phyloP scores from a whole-genome alignment of 192 early-diverging fungal species.

The Coemansia biformis region DNA sequence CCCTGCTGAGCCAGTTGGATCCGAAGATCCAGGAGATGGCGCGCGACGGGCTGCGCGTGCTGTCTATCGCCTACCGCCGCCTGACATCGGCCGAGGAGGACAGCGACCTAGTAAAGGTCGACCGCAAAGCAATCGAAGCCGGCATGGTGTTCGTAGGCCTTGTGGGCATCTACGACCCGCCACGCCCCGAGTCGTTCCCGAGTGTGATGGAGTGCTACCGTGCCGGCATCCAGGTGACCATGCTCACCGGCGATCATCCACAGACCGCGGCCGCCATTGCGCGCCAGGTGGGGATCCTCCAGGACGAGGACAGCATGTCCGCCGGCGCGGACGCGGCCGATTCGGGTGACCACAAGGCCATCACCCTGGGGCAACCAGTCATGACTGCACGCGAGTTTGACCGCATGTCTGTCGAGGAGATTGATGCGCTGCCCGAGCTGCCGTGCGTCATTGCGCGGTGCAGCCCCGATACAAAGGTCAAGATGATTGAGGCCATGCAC shows the following conservation, averaged over 20 bases:
- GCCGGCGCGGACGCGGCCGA: conserved; percentile 5
- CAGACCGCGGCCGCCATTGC: conserved; percentile 90
- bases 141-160: conserved; percentile 79
- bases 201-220: conserved; percentile 71
- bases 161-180: conserved; percentile 91
- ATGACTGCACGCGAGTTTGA: conserved; percentile 90
- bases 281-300: conserved; percentile 76
- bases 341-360: conserved; percentile 16
- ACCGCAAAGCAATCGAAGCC: conserved; percentile 60
- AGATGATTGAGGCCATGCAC: conserved; percentile 93
- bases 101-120: conserved; percentile 38
- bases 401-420: conserved; percentile 69
- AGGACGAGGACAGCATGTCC: too few relatives aligned
- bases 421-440: conserved; percentile 72
- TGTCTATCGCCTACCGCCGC: conserved; percentile 70
- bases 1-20: conserved; percentile 48
- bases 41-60: conserved; percentile 73
- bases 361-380: conserved; percentile 43
- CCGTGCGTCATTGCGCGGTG: conserved; percentile 91
- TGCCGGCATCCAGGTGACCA: conserved; percentile 93
- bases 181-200: conserved; percentile 62
- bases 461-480: conserved; percentile 93
- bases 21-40: conserved; percentile 69
- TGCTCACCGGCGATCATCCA: conserved; percentile 95
- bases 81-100: conserved; percentile 35